phyloP scores from a whole-genome alignment of 2,329 filamentous ascomycete species.

The Pseudogymnoascus sp. region DNA sequence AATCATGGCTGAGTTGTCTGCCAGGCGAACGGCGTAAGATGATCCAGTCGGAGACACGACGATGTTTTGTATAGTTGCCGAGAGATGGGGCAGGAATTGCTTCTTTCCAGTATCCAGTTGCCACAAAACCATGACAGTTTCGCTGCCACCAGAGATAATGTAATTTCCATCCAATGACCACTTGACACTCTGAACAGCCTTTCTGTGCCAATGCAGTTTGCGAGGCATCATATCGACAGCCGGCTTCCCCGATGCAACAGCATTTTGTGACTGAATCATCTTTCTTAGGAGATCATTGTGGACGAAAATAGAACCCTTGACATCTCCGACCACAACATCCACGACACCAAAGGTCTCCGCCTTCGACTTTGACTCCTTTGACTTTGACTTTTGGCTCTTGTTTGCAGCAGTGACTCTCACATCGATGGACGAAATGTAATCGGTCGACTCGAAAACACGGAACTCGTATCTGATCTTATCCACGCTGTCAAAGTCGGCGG shows the following conservation, averaged over 20 bases:
- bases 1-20: constrained; percentile 88
- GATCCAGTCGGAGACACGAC: constrained; percentile 72
- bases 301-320: constrained; percentile 69
- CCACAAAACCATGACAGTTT: constrained; percentile 87
- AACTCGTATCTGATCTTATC: constrained; percentile 48
- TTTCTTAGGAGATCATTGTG: constrained; percentile 67
- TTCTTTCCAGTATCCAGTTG: constrained; percentile 80
- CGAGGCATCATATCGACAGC: constrained; percentile 40
- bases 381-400: constrained; percentile 24
- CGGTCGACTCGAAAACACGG: constrained; percentile 50
- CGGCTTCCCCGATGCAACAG: constrained; percentile 15
- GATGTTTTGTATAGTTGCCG: constrained; percentile 75
- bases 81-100: constrained; percentile 84
- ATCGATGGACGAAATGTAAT: constrained; percentile 62
- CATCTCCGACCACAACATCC: constrained; percentile 73
- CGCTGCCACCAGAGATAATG: constrained; percentile 83
- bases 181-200: constrained; percentile 73
- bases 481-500: constrained; percentile 29
- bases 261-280: constrained; percentile 40
- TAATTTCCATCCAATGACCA: constrained; percentile 97
- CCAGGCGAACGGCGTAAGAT: constrained; percentile 75
- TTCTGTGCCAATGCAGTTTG: constrained; percentile 86
- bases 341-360: constrained; percentile 38
- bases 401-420: constrained; percentile 38
- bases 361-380: constrained; percentile 23